phyloP scores from a whole-genome alignment of 2,329 filamentous ascomycete genomes.

The Xenosphaeropsis pyriputrescens region DNA sequence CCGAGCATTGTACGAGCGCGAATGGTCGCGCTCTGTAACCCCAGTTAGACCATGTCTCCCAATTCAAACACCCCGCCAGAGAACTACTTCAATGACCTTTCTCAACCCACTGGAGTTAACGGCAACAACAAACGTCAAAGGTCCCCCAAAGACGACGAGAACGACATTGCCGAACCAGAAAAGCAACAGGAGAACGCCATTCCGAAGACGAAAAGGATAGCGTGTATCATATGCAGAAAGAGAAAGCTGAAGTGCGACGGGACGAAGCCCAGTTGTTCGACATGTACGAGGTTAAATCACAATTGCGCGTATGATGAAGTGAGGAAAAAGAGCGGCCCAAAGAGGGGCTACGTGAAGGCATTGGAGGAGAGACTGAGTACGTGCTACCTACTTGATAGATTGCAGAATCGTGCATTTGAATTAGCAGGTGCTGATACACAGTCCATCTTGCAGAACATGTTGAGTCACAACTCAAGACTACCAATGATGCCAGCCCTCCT shows the following conservation, averaged over 20 bases:
- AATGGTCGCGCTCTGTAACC: no score
- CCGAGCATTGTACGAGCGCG: no score
- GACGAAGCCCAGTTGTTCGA: slow-evolving; percentile 48
- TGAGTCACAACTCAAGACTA: slow-evolving; percentile 71
- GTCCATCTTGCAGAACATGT: slow-evolving; percentile 57
- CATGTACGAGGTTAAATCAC: slow-evolving; percentile 49
- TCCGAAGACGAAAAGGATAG: slow-evolving; percentile 80
- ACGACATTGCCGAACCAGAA: slow-evolving; percentile 15
- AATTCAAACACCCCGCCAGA: slow-evolving; percentile 20
- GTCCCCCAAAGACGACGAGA: slow-evolving; percentile 17
- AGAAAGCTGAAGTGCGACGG: slow-evolving; percentile 70
- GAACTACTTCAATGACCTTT: slow-evolving; percentile 41
- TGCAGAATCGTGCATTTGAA: slow-evolving; percentile 7
- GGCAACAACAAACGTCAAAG: slow-evolving; percentile 14
- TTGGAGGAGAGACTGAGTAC: slow-evolving; percentile 82
- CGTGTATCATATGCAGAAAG: slow-evolving; percentile 87
- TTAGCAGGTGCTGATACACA: slow-evolving; percentile 26
- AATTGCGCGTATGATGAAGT: slow-evolving; percentile 56
- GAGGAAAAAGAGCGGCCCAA: slow-evolving; percentile 56
- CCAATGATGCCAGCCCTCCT: slow-evolving; percentile 3
- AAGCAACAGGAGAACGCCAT: slow-evolving; percentile 39
- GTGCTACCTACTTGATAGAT: slow-evolving; percentile 17
- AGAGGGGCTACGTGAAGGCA: slow-evolving; percentile 54
- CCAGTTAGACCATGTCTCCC: slow-evolving; percentile 13
- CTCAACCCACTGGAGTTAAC: slow-evolving; percentile 20